Conservation (phyloP, 345 rosid genomes). For the Eucalyptus regnans region DNA sequence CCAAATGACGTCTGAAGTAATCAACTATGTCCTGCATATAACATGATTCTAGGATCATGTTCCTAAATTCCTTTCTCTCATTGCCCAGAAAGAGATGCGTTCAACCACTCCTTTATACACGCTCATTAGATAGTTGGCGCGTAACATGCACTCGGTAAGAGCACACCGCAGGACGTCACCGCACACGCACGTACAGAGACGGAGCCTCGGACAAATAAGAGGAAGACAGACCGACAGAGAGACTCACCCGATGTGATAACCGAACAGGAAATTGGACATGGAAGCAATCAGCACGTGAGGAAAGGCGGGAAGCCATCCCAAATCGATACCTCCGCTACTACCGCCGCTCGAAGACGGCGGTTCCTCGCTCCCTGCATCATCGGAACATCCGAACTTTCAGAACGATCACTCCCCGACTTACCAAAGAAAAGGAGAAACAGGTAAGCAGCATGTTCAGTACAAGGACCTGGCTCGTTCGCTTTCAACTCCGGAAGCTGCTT, state of each 20-base stretch:
- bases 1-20: not conserved
- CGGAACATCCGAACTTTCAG: not conserved
- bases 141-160: not conserved
- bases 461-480: constrained; percentile 13
- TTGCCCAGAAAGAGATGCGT: not conserved
- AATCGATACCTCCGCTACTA: constrained; percentile 9
- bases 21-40: not conserved
- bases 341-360: constrained; percentile 1
- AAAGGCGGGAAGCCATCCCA: constrained; percentile 67
- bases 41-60: not conserved
- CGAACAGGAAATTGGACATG: constrained; percentile 68
- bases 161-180: not conserved
- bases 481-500: constrained; percentile 6
- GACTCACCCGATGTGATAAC: constrained; percentile 71
- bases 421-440: not conserved
- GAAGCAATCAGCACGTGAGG: constrained; percentile 61
- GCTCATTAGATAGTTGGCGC: not conserved
- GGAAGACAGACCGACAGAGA: not conserved
- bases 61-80: not conserved
- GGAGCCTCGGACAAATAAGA: not conserved
- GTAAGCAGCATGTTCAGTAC: not conserved
- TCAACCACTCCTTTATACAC: not conserved
- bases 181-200: not conserved
- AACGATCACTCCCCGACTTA: not conserved
- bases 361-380: constrained; percentile 13